Conservation (phyloP, 495 filamentous ascomycete species). For the Amphirosellinia nigrospora region DNA sequence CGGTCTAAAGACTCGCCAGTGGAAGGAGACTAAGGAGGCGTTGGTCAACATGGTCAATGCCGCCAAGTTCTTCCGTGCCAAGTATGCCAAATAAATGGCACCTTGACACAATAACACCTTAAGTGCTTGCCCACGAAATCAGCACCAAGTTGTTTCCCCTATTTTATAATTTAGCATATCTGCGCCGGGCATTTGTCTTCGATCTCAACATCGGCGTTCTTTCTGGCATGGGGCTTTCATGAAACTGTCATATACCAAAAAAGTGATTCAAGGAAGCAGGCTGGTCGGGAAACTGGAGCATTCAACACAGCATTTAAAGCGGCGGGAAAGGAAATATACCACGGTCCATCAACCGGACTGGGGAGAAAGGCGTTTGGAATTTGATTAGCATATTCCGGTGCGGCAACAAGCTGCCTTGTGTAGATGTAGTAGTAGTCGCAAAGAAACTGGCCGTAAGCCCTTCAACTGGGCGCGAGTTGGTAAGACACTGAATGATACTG, state of each 20-base stretch:
- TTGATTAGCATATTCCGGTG: slow-evolving; percentile 32
- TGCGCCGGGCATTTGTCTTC: slow-evolving; percentile 33
- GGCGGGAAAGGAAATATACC: slow-evolving; percentile 41
- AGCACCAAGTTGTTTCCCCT: neutral
- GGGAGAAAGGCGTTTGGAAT: slow-evolving; percentile 40
- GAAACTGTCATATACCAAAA: slow-evolving; percentile 41
- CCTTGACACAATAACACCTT: neutral
- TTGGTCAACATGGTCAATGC: slow-evolving; percentile 93
- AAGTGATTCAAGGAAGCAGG: slow-evolving; percentile 41
- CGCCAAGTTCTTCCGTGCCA: slow-evolving; percentile 91
- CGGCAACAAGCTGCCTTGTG: slow-evolving; percentile 30
- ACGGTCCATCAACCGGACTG: slow-evolving; percentile 55
- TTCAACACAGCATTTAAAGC: slow-evolving; percentile 44
- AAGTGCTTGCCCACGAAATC: neutral
- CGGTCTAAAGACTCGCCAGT: slow-evolving; percentile 96
- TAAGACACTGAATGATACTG: slow-evolving; percentile 12
- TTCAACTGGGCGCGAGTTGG: slow-evolving; percentile 28
- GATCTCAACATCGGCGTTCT: slow-evolving; percentile 61
- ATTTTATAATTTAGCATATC: slow-evolving; percentile 22
- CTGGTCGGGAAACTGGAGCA: slow-evolving; percentile 44
- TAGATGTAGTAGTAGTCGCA: slow-evolving; percentile 24
- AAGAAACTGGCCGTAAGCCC: slow-evolving; percentile 11
- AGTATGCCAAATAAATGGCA: slow-evolving; percentile 67
- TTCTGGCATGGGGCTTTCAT: slow-evolving; percentile 43
- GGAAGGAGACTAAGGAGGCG: slow-evolving; percentile 93